Evolutionary conservation across 371 early-diverging fungal species (phyloP).

Genomic region (Syncephalastrum monosporum): DNA sequence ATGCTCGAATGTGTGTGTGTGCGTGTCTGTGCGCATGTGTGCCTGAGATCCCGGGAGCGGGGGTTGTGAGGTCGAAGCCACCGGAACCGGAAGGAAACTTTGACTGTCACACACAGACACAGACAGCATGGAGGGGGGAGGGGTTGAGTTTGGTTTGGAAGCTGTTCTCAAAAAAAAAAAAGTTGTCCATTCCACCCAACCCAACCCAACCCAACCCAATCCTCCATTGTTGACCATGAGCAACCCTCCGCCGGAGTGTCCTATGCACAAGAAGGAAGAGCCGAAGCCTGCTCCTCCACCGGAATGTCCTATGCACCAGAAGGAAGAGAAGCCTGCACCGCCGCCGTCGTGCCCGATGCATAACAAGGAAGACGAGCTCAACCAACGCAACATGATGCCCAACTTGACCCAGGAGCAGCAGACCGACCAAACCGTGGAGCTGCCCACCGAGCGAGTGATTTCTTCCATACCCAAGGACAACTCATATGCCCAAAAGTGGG

Average conservation of each 20-base stretch:
- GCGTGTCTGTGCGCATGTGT: too few relatives aligned
- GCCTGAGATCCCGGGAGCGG: too few relatives aligned
- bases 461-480: constrained; percentile 61
- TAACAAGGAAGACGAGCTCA: constrained; percentile 45
- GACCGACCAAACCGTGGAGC: constrained; percentile 60
- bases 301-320: constrained; percentile 56
- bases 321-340: constrained; percentile 21
- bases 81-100: too few relatives aligned
- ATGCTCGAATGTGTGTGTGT: too few relatives aligned
- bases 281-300: constrained; percentile 28
- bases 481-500: constrained; percentile 65
- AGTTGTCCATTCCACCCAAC: too few relatives aligned
- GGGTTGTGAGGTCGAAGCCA: too few relatives aligned
- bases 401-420: constrained; percentile 63
- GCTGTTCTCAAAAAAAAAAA: too few relatives aligned
- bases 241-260: constrained; percentile 47
- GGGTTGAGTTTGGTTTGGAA: too few relatives aligned
- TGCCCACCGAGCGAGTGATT: constrained; percentile 72
- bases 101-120: too few relatives aligned
- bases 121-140: too few relatives aligned
- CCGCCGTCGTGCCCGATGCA: constrained; percentile 58
- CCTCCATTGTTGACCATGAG: too few relatives aligned
- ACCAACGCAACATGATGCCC: constrained; percentile 89
- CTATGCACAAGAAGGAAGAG: constrained; percentile 45
- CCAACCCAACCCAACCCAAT: too few relatives aligned